A percentile compares a stretch with the other conserved stretches of the same genome.
phyloP scores from a whole-genome alignment of 495 filamentous ascomycete genomes.

The Podospora pseudocomata region DNA sequence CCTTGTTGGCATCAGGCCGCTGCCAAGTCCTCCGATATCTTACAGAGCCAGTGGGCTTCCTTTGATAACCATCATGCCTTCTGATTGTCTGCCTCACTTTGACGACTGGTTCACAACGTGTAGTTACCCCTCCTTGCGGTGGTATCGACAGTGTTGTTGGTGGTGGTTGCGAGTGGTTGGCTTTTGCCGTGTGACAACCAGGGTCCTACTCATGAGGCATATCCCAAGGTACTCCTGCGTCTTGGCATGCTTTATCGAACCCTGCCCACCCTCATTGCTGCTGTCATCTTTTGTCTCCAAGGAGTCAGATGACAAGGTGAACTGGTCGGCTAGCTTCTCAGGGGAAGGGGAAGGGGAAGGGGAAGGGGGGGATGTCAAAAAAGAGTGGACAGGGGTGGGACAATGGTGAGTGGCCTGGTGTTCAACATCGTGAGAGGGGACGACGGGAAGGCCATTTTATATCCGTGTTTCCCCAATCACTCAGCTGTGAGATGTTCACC shows the following conservation, averaged over 20 bases:
- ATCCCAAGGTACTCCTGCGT: slow-evolving; percentile 10
- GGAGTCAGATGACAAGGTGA: slow-evolving; percentile 9
- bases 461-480: neutral
- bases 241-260: neutral
- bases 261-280: too few species aligned
- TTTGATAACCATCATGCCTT: too few species aligned
- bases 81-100: too few species aligned
- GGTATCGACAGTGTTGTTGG: too few species aligned
- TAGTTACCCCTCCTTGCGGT: too few species aligned
- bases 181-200: too few species aligned
- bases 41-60: too few species aligned
- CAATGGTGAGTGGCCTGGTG: neutral
- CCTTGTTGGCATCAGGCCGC: too few species aligned
- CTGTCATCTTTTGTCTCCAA: slow-evolving; percentile 11
- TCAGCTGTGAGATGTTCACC: neutral
- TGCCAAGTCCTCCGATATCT: too few species aligned
- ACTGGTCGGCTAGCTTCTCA: slow-evolving; percentile 11
- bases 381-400: neutral
- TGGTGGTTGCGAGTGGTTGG: too few species aligned
- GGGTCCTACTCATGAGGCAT: slow-evolving; percentile 9
- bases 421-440: neutral
- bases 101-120: too few species aligned
- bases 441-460: neutral
- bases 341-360: too few species aligned
- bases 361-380: neutral